Base-by-base conservation (phyloP, 805 yeast genomes). In the Pichia sporocuriosa region DNA sequence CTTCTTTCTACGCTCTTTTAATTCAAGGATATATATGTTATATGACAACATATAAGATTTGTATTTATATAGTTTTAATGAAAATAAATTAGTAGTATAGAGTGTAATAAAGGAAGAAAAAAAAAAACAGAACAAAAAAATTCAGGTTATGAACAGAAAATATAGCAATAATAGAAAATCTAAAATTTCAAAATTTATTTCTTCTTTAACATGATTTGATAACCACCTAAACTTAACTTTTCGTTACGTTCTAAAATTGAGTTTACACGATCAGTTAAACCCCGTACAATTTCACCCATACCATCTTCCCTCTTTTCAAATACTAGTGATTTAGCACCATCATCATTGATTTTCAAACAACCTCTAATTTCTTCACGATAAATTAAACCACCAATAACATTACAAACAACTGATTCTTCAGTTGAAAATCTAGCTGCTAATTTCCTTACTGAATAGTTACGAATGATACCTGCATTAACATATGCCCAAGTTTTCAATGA, bases 401-500 rank as follows among this genome's bases (percentile, higher is more conserved):
- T 76, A 35, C 70, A 63, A 37, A 88, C 83, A 43, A 69, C 68
- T 12, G 66, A 68, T 46, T 66, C 70, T 13, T 74, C 61, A 37
- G 90, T 67, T 53, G 79, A 81, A 61, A 90, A 93, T 47, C 78
- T 70, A 37, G 68, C 59, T 19, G 87, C 68, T 55, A 93, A 69
- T 52, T 77, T 77, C 15, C 69, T 62, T 37, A 88, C 63, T 4
- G 96, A 81, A 43, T 90, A 73, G 49, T 84, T 82, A 47, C 81
- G 69, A 67, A 81, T 88, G 54, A 79, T 80, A 26, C 79, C 65
- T 59, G 84, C 85, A 69, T 82, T 88, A 49, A 84, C 81, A 72
- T 87, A 84, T 50, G 93, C 70, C 63, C 84, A 93, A n/a, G 97
- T 86, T 66, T 95, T 79, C 58, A 93, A 73, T 36, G 96, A 95